phyloP scores from a whole-genome alignment of 2,329 filamentous ascomycete genomes.

The Dactylellina sp. region DNA sequence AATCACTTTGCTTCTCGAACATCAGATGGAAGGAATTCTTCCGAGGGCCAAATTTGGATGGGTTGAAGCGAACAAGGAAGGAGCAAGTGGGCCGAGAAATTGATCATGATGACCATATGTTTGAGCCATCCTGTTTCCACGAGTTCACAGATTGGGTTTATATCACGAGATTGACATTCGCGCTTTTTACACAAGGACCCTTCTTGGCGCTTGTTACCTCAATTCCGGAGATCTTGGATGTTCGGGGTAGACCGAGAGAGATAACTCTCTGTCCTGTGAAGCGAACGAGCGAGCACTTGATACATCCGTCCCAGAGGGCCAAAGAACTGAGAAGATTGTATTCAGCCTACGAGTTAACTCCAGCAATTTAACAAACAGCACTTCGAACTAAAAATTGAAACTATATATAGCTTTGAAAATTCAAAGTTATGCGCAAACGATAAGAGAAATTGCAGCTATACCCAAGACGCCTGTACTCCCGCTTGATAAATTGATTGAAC shows the following conservation, averaged over 20 bases:
- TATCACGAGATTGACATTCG: constrained; percentile 27
- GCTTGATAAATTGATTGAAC: no score
- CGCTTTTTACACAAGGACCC: background rate
- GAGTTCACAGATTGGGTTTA: constrained; percentile 23
- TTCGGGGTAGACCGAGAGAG: background rate
- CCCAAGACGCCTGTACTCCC: constrained; percentile 19
- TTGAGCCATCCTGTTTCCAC: constrained; percentile 32
- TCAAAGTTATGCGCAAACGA: background rate
- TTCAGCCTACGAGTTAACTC: no score
- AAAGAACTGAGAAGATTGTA: background rate
- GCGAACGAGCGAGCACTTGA: background rate
- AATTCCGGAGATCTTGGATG: background rate
- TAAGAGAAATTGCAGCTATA: background rate
- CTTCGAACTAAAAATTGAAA: no score
- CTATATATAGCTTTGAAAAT: background rate
- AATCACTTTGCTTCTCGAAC: constrained; percentile 2
- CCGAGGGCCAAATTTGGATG: constrained; percentile 11
- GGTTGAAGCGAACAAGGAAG: constrained; percentile 43
- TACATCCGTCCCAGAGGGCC: background rate
- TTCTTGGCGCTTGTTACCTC: background rate
- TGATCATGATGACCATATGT: no score
- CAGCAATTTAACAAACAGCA: no score
- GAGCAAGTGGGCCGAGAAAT: constrained; percentile 38
- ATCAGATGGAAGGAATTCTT: constrained; percentile 9
- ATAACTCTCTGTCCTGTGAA: background rate